phyloP scores from a whole-genome alignment of 192 early-diverging fungal genomes.

The Geranomyces michiganensis region DNA sequence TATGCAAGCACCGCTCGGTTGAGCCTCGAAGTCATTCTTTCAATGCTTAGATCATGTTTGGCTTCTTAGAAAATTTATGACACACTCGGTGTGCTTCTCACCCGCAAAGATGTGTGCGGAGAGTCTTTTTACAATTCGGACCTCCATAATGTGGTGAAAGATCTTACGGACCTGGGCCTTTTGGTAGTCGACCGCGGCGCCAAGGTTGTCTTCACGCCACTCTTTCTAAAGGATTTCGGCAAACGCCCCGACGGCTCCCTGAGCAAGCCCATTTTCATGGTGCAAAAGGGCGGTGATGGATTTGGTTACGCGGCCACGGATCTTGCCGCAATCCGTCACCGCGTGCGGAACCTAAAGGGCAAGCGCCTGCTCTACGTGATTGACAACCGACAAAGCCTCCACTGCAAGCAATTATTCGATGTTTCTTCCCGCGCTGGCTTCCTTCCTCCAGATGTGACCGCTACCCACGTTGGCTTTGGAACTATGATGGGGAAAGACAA shows the following conservation, averaged over 20 bases:
- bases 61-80: constrained; percentile 24
- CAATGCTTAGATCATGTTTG: not conserved
- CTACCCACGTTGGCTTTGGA: constrained; percentile 94
- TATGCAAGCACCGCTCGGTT: not conserved
- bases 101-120: constrained; percentile 16
- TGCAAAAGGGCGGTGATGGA: constrained; percentile 90
- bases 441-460: constrained; percentile 86
- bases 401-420: constrained; percentile 95
- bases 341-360: constrained; percentile 85
- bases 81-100: constrained; percentile 22
- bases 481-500: constrained; percentile 81
- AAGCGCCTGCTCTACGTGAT: constrained; percentile 94
- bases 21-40: not conserved
- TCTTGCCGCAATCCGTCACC: constrained; percentile 92
- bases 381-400: constrained; percentile 84
- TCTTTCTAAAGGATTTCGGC: constrained; percentile 64
- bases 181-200: constrained; percentile 81
- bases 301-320: constrained; percentile 95
- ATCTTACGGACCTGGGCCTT: constrained; percentile 74
- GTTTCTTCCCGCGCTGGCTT: constrained; percentile 89
- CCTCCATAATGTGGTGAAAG: constrained; percentile 60
- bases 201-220: constrained; percentile 62
- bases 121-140: constrained; percentile 31
- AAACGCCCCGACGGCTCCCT: too few species aligned
- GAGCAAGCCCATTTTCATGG: constrained; percentile 79